Conservation (phyloP, 73 alveolate species). For the Symbiodinium natans region DNA sequence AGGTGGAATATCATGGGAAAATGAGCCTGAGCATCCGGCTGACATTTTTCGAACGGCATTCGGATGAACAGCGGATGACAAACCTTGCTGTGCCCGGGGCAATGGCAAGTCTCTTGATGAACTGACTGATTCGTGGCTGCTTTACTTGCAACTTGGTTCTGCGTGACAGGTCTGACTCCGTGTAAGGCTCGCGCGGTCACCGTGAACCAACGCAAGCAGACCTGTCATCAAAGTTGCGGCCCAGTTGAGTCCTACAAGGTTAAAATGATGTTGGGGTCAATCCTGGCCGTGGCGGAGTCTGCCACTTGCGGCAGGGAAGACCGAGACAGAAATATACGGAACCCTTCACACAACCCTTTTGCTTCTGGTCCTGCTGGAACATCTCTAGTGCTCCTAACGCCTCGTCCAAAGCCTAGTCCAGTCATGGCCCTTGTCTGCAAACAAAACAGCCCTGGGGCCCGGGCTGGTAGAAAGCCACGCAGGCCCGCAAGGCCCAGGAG, state of each 20-base stretch:
- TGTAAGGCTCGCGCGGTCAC: not conserved
- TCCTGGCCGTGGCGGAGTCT: not conserved
- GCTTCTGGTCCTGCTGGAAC: not conserved
- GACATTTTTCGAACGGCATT: not conserved
- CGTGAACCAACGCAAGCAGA: conserved; percentile 3
- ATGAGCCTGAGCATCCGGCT: not conserved
- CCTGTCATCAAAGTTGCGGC: not conserved
- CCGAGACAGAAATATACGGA: not conserved
- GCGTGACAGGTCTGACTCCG: not conserved
- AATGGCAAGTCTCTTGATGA: not conserved
- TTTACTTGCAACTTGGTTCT: not conserved
- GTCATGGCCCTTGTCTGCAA: no score
- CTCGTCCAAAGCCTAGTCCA: no score
- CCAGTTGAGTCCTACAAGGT: not conserved
- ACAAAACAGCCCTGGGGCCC: not conserved
- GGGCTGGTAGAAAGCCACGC: not conserved
- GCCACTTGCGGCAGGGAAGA: not conserved
- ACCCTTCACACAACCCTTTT: not conserved
- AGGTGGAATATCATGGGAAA: not conserved
- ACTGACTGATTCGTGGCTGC: no score
- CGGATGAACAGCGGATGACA: conserved; percentile 15
- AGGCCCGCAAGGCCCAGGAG: not conserved
- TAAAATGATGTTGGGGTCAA: not conserved
- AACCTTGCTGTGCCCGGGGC: not conserved
- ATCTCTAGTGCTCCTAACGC: no score